A percentile compares a stretch with the other conserved stretches of the same genome.
Evolutionary conservation across 1,139 yeast species (phyloP).

Genomic region (Yamadazyma atlantica): DNA sequence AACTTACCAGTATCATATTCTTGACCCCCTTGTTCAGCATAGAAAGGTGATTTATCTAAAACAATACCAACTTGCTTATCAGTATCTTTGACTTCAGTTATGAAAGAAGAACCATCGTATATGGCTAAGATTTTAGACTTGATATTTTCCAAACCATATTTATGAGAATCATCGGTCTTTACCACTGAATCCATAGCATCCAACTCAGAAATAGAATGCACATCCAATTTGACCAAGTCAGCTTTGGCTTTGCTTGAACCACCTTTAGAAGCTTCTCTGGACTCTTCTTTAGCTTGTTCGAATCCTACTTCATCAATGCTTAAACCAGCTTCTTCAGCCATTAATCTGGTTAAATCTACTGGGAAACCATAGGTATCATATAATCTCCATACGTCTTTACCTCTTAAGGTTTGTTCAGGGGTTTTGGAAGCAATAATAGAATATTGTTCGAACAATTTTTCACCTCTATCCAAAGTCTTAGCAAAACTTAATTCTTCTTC

Average conservation of each 20-base stretch:
- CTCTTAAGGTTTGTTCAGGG: conserved; percentile 75
- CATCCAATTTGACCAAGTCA: conserved; percentile 75
- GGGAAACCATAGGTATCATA: conserved; percentile 99
- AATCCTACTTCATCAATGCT: conserved; percentile 89
- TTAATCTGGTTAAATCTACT: conserved; percentile 91
- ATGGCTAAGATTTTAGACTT: conserved; percentile 68
- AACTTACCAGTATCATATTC: conserved; percentile 93
- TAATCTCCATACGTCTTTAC: conserved; percentile 96
- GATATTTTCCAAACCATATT: conserved; percentile 66
- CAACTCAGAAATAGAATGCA: conserved; percentile 76
- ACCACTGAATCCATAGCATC: conserved; percentile 59
- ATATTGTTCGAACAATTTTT: conserved; percentile 90
- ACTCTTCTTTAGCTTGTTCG: conserved; percentile 82
- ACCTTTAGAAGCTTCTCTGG: conserved; percentile 94
- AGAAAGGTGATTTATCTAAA: conserved; percentile 88
- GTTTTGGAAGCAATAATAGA: conserved; percentile 79
- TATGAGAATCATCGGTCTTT: conserved; percentile 78
- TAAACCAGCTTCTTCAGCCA: conserved; percentile 98
- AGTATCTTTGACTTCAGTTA: conserved; percentile 39
- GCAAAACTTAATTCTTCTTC: conserved; percentile 96
- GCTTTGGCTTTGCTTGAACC: conserved; percentile 64
- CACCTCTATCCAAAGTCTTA: conserved; percentile 96
- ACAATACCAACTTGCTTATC: conserved; percentile 72
- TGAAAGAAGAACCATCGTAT: conserved; percentile 66
- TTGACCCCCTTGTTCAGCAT: conserved; percentile 99